Conservation (phyloP, 1,284 basidiomycete species). For the Papiliotrema terrestris region DNA sequence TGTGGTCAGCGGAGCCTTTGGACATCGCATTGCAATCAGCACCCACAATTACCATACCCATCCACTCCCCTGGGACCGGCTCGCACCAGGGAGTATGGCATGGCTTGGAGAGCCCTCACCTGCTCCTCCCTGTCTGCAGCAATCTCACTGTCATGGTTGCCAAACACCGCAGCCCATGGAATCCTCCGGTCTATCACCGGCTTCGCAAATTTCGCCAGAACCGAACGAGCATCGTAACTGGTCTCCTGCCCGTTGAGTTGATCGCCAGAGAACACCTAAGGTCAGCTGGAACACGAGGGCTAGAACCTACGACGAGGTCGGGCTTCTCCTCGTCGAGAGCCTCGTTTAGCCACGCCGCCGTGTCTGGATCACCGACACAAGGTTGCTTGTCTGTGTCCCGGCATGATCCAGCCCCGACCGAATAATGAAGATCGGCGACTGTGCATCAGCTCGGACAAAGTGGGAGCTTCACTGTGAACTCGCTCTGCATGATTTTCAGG, state of each 20-base stretch:
- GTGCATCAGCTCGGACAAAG: neutral
- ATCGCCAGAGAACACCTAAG: constrained; percentile 65
- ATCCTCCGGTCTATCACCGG: constrained; percentile 71
- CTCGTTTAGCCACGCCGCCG: constrained; percentile 62
- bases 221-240: constrained; percentile 78
- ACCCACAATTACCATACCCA: constrained; percentile 75
- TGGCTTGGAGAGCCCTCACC: constrained; percentile 64
- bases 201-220: constrained; percentile 79
- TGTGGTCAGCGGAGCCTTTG: constrained; percentile 45
- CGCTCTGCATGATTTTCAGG: constrained; percentile 77
- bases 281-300: neutral
- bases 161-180: constrained; percentile 86
- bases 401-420: constrained; percentile 67
- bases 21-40: neutral
- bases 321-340: constrained; percentile 81
- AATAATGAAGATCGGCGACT: constrained; percentile 84
- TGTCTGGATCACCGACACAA: constrained; percentile 66
- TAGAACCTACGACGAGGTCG: constrained; percentile 66
- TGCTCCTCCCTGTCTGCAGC: constrained; percentile 61
- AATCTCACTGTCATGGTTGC: constrained; percentile 79
- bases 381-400: constrained; percentile 58
- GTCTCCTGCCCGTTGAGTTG: constrained; percentile 78
- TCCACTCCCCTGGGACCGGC: constrained; percentile 75
- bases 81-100: constrained; percentile 81
- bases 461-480: constrained; percentile 1